These are phyloP conservation scores for Pythium brassicae DNA, from an alignment of 352 stramenopile genomes.

Conservation along the genomic window DNA sequence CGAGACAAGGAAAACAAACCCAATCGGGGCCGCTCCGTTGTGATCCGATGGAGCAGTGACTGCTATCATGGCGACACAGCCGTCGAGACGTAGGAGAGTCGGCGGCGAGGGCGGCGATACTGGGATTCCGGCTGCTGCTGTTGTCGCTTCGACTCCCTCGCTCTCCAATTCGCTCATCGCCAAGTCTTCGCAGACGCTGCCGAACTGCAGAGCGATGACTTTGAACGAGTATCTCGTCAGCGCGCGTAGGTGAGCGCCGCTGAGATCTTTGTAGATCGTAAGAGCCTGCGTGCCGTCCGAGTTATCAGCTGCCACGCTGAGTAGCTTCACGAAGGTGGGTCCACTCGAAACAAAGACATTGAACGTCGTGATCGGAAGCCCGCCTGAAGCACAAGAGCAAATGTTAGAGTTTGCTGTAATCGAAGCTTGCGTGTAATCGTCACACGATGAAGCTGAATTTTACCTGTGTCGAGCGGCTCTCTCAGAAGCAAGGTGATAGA, in stretches of 20 bases:
- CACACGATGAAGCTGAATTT: neutral
- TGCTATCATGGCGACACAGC: constrained; percentile 19
- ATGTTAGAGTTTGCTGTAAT: neutral
- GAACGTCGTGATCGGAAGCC: constrained; percentile 26
- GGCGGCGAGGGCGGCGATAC: constrained; percentile 12
- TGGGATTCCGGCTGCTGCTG: constrained; percentile 21
- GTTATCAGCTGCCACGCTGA: constrained; percentile 16
- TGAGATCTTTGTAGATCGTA: constrained; percentile 15
- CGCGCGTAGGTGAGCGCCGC: constrained; percentile 14
- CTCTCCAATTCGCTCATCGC: constrained; percentile 22
- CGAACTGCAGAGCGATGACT: constrained; percentile 33
- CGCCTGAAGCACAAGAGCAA: constrained; percentile 12
- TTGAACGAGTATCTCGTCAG: constrained; percentile 38
- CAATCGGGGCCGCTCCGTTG: constrained; percentile 22
- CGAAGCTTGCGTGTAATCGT: neutral
- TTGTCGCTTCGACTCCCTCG: constrained; percentile 22
- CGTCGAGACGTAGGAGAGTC: constrained; percentile 12
- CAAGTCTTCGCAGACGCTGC: constrained; percentile 32
- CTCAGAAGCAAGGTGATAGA: constrained; percentile 24
- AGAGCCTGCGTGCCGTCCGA: constrained; percentile 11
- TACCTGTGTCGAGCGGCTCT: constrained; percentile 40
- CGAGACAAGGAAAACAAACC: neutral
- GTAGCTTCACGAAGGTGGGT: constrained; percentile 20
- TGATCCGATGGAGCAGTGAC: constrained; percentile 24
- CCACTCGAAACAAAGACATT: constrained; percentile 21